Base-by-base conservation (phyloP, 805 yeast species). In the Kodamaea leandrae region DNA sequence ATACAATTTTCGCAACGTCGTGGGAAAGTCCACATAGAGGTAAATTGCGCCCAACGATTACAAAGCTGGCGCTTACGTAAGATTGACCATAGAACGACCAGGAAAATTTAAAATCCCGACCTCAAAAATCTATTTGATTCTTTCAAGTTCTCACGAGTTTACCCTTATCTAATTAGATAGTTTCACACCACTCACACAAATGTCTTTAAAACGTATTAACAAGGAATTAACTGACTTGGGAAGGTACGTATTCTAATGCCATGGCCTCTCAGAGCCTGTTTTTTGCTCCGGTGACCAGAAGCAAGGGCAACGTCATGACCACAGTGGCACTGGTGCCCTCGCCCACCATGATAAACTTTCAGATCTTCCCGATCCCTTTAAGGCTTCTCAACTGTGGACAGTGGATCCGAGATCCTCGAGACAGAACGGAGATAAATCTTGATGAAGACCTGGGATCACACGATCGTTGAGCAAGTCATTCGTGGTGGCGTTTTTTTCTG, bases 151-250 rank as follows among this genome's bases (percentile, higher is more conserved):
- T 32, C 21, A 30, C 15, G 27, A 35, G 42, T 32, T 24, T 24
- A 23, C 37, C 19, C 39, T 38, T 41, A 43, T 34, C 34, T 32
- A 47, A 41, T 42, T 35, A 38, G 26, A 34, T 24, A 39, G 33
- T 13, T 18, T 23, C 36, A 38, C 28, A 28, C 25, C 24, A 34
- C 37, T 17, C 29, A 25, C 46, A 46, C 41, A 57, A 21, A 88
- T 89, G 96, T 93, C 98, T 52, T 75, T 81, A 57, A 93, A 93
- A 72, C 89, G 99, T 78, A 88, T 91, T 59, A 86, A 87, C 71
- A 91, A 91, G 72, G 99, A 91, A 74, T 78, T 93, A 58, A 83
- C 83, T 57, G 99, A 93, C 68, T 77, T 91, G 62, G 96, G 96
- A 64, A 84, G 88, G 90, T 83, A 75, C 67, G 90, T 82, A 44